Conservation (phyloP, 169 alveolate species). For the Eimeria zaria region DNA sequence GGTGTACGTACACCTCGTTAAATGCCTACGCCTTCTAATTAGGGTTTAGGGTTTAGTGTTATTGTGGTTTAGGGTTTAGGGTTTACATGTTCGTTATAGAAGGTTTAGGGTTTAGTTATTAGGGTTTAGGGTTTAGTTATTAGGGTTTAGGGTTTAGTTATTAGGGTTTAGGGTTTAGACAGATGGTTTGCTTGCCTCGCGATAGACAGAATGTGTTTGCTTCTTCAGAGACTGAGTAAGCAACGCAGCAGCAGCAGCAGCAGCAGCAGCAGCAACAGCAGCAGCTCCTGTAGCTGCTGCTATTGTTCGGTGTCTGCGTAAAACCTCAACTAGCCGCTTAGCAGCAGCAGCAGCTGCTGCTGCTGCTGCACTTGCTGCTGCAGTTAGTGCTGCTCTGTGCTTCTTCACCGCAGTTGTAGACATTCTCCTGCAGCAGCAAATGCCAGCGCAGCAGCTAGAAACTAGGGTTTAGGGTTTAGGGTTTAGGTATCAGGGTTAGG, state of each 20-base stretch:
- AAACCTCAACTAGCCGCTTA: neutral
- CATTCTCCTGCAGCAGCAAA: constrained; percentile 8
- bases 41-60: too few relatives aligned
- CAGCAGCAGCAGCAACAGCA: constrained; percentile 22
- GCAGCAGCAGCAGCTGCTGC: constrained; percentile 39
- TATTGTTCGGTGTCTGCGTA: neutral
- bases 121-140: neutral
- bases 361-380: neutral
- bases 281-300: constrained; percentile 18
- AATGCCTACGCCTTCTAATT: neutral
- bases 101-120: too few relatives aligned
- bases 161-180: neutral
- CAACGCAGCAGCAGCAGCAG: constrained; percentile 31
- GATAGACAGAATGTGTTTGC: constrained; percentile 1
- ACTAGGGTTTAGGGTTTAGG: constrained; percentile 27
- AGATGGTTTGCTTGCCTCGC: neutral
- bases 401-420: neutral
- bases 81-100: too few relatives aligned
- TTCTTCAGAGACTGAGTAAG: neutral
- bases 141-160: constrained; percentile 4
- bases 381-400: constrained; percentile 1
- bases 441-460: neutral
- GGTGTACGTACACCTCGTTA: neutral
- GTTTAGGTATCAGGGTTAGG: neutral
- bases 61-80: too few relatives aligned